Percentiles rank a stretch among this genome's conserved stretches.
Conservation (phyloP, 1,284 basidiomycete species). For the Sporisorium sorghi region DNA sequence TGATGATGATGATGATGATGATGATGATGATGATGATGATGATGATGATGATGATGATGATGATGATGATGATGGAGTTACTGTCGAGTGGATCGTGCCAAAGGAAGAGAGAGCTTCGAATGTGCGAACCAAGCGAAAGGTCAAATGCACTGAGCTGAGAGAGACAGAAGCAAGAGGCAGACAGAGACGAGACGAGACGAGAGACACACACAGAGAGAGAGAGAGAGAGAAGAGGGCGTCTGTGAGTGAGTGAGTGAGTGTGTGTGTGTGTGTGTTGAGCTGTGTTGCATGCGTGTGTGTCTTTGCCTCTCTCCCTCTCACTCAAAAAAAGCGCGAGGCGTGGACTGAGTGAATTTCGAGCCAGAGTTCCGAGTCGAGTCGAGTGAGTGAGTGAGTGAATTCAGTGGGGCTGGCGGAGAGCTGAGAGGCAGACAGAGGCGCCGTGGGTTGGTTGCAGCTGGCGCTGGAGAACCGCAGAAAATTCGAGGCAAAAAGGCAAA, state of each 20-base stretch:
- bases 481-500: neutral
- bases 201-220: neutral
- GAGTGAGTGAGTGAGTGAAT: no score
- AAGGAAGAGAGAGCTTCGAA: neutral
- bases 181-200: neutral
- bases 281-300: neutral
- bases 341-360: neutral
- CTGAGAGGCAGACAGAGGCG: neutral
- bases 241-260: no score
- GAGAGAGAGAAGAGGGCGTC: neutral
- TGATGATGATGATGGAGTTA: no score
- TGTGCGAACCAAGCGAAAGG: neutral
- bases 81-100: no score
- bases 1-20: no score
- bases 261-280: neutral
- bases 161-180: neutral
- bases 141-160: neutral
- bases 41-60: no score
- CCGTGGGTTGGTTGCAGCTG: conserved; percentile 5
- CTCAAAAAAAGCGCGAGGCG: no score
- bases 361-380: no score
- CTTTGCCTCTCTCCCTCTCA: no score
- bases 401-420: neutral
- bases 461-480: neutral
- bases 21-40: no score